phyloP scores from a whole-genome alignment of 306 rosid genomes.

The Glycine latifolia region DNA sequence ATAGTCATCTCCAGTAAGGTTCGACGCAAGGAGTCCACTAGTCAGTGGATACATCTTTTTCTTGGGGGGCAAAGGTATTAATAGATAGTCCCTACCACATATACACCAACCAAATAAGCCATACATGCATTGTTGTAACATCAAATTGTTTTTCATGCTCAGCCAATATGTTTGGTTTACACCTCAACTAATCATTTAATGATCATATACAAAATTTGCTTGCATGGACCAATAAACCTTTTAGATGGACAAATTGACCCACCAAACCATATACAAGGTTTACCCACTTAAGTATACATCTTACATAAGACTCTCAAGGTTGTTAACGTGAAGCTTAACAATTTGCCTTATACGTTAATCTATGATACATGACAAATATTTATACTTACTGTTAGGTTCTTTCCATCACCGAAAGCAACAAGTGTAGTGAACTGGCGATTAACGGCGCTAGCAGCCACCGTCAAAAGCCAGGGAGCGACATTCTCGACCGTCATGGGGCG shows the following conservation, averaged over 20 bases:
- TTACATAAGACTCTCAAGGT: too few species aligned
- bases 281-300: too few species aligned
- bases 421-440: slow-evolving; percentile 65
- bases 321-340: too few species aligned
- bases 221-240: too few species aligned
- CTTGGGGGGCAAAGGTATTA: slow-evolving; percentile 68
- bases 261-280: too few species aligned
- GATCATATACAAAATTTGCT: too few species aligned
- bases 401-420: slow-evolving; percentile 59
- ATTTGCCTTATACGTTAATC: too few species aligned
- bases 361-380: too few species aligned
- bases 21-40: slow-evolving; percentile 68
- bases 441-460: slow-evolving; percentile 69
- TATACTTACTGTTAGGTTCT: slow-evolving; percentile 52
- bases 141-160: too few species aligned
- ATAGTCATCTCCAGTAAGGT: slow-evolving; percentile 16
- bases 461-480: slow-evolving; percentile 83
- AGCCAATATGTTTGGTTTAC: too few species aligned
- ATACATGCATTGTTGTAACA: neutral
- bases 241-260: too few species aligned
- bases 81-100: slow-evolving; percentile 68
- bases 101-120: slow-evolving; percentile 2
- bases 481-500: slow-evolving; percentile 57
- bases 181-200: too few species aligned
- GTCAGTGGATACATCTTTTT: slow-evolving; percentile 72